phyloP scores from a whole-genome alignment of 768 basidiomycete species.

The Naematelia aurantialba region DNA sequence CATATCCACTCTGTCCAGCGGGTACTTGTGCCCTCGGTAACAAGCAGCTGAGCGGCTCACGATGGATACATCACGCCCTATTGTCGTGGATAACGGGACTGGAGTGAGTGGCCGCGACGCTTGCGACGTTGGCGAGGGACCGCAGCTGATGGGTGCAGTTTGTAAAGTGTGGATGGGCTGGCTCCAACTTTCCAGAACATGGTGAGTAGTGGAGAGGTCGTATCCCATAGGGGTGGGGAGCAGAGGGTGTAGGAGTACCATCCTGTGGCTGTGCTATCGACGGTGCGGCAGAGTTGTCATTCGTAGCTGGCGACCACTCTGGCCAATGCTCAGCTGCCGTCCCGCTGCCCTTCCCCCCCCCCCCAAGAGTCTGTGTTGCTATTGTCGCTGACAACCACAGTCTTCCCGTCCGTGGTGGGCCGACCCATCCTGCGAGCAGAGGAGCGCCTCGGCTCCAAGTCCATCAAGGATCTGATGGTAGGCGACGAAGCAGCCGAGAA shows the following conservation, averaged over 20 bases:
- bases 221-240: too few species aligned
- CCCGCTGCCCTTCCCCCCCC: too few species aligned
- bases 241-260: too few species aligned
- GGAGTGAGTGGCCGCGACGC: too few species aligned
- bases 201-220: constrained; percentile 60
- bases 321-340: too few species aligned
- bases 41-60: constrained; percentile 53
- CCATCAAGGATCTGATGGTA: constrained; percentile 97
- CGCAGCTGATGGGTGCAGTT: constrained; percentile 56
- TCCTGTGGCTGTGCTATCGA: too few species aligned
- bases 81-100: constrained; percentile 86
- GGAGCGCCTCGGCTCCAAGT: constrained; percentile 77
- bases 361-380: too few species aligned
- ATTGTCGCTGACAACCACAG: constrained; percentile 51
- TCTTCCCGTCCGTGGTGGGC: constrained; percentile 94
- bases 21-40: neutral
- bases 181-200: constrained; percentile 91
- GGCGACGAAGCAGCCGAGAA: constrained; percentile 94
- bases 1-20: too few species aligned
- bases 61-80: constrained; percentile 46
- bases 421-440: constrained; percentile 96
- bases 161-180: constrained; percentile 85
- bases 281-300: too few species aligned
- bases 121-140: too few species aligned
- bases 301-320: too few species aligned